Percentiles rank a stretch among this genome's conserved stretches.
phyloP scores from a whole-genome alignment of 352 stramenopile genomes.

The Phytophthora cajani region DNA sequence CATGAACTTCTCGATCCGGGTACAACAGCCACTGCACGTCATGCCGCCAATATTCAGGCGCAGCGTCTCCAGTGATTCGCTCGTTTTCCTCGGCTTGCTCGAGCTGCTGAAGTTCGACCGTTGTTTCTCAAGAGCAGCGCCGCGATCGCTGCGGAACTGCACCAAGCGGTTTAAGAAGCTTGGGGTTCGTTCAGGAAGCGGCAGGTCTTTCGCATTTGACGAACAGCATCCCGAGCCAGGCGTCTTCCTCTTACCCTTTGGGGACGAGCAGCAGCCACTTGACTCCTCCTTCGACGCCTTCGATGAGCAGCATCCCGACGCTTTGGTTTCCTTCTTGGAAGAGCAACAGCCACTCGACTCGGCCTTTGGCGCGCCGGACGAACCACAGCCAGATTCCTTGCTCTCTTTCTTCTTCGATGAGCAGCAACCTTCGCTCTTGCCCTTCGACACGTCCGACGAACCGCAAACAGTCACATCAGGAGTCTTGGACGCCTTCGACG shows the following conservation, averaged over 20 bases:
- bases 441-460: too few relatives aligned
- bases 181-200: constrained; percentile 23
- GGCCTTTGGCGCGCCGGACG: background rate
- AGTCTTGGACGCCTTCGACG: background rate
- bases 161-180: constrained; percentile 53
- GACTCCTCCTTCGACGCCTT: constrained; percentile 6
- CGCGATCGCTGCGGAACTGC: constrained; percentile 46
- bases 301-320: constrained; percentile 13
- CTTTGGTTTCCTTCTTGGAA: constrained; percentile 15
- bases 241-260: constrained; percentile 13
- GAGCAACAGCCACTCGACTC: constrained; percentile 11
- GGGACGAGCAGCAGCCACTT: constrained; percentile 22
- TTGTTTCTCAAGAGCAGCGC: constrained; percentile 35
- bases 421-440: constrained; percentile 6
- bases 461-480: too few relatives aligned
- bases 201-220: constrained; percentile 15
- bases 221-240: constrained; percentile 25
- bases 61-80: constrained; percentile 37
- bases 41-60: constrained; percentile 79
- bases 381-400: background rate
- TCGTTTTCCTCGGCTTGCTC: constrained; percentile 12
- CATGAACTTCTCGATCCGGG: constrained; percentile 84
- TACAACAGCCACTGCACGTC: constrained; percentile 89
- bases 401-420: constrained; percentile 7
- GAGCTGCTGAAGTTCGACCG: constrained; percentile 16